These are phyloP conservation scores for Fusarium cyanostomum DNA, from an alignment of 2,329 filamentous ascomycete genomes.

Conservation along the genomic window DNA sequence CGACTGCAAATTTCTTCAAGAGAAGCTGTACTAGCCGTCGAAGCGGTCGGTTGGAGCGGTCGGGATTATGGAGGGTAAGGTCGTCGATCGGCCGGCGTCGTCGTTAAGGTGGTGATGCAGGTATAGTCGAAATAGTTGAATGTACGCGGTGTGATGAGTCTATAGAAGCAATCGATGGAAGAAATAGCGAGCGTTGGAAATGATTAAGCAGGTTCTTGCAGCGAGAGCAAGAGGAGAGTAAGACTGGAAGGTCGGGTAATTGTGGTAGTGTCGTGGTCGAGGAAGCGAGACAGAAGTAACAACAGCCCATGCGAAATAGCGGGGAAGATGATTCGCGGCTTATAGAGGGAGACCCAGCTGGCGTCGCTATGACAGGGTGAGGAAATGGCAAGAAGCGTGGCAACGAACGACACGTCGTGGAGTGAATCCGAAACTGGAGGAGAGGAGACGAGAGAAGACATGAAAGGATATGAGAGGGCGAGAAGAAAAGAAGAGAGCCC, in stretches of 20 bases:
- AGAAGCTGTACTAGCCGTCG: not conserved
- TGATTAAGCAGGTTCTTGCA: constrained; percentile 17
- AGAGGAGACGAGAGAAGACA: constrained; percentile 22
- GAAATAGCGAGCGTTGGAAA: constrained; percentile 21
- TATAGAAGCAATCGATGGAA: not conserved
- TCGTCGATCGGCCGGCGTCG: constrained; percentile 39
- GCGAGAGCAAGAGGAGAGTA: constrained; percentile 16
- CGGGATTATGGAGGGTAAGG: constrained; percentile 17
- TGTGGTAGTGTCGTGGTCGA: constrained; percentile 23
- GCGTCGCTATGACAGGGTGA: constrained; percentile 18
- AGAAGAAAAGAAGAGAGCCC: constrained; percentile 21
- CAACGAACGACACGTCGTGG: constrained; percentile 40
- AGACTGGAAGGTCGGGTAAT: constrained; percentile 3
- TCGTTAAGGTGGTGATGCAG: not conserved
- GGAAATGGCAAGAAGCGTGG: constrained; percentile 30
- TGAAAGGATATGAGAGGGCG: constrained; percentile 28
- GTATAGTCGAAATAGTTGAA: not conserved
- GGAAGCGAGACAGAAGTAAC: constrained; percentile 26
- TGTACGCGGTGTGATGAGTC: not conserved
- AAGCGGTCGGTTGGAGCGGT: constrained; percentile 7
- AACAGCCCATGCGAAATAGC: constrained; percentile 35
- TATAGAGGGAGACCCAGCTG: constrained; percentile 6
- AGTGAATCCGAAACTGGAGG: constrained; percentile 34
- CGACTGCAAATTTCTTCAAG: not conserved
- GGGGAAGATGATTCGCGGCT: constrained; percentile 26